These are phyloP conservation scores for Globisporangium iwayamae DNA, from an alignment of 352 stramenopile genomes.

Conservation along the genomic window DNA sequence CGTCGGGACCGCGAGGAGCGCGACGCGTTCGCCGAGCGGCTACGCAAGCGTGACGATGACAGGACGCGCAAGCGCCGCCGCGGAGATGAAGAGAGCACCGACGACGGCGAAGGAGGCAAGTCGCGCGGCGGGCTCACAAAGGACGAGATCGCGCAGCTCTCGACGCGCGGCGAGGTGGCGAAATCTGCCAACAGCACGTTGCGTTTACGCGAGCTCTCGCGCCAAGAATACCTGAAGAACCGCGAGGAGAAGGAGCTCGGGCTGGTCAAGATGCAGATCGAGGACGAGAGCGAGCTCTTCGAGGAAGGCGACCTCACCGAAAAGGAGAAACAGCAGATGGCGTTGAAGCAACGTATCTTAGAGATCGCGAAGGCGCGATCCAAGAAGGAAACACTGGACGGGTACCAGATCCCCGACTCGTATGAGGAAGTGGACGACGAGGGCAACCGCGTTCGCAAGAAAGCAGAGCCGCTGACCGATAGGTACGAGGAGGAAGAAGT, in stretches of 20 bases:
- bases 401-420: constrained; percentile 95
- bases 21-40: constrained; percentile 77
- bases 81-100: constrained; percentile 21
- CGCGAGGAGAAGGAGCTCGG: constrained; percentile 96
- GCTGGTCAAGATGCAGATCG: constrained; percentile 86
- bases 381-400: constrained; percentile 61
- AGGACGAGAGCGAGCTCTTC: constrained; percentile 84
- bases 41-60: constrained; percentile 76
- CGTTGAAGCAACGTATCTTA: constrained; percentile 89
- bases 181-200: constrained; percentile 29
- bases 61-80: constrained; percentile 55
- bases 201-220: constrained; percentile 88
- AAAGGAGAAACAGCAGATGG: constrained; percentile 81
- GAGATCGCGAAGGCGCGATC: constrained; percentile 69
- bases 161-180: constrained; percentile 67
- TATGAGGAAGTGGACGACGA: constrained; percentile 93
- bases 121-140: constrained; percentile 40
- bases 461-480: constrained; percentile 91
- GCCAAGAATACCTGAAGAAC: constrained; percentile 97
- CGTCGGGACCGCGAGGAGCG: constrained; percentile 65
- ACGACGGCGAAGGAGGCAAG: constrained; percentile 18
- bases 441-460: constrained; percentile 85
- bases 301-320: constrained; percentile 63
- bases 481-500: constrained; percentile 92
- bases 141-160: constrained; percentile 83